Evolutionary conservation across 1,284 basidiomycete species (phyloP), one percentile per base, ranked within the genome.

Genomic region (Moniliophthora roreri): DNA sequence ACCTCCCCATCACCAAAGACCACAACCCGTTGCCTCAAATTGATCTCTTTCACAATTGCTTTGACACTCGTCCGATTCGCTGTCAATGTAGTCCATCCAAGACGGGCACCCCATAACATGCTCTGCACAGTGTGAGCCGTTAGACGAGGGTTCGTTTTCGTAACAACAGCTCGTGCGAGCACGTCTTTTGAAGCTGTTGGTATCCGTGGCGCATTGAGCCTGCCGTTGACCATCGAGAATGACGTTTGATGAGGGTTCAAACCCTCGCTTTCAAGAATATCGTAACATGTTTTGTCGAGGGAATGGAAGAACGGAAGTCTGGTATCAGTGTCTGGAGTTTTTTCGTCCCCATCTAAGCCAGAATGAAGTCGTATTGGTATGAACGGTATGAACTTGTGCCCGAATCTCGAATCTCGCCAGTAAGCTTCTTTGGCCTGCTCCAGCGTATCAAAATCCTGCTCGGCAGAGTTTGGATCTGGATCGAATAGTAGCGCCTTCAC

Each of bases 81-180:
- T 4, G 88, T 91, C 45, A 93, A 71, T 18, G 89, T 93, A 52
- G 91, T 93, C 86, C 89, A 87, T 1, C 87, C 84, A 28, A 81
- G 73, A 37, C 69, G 71, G 0, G 87, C 83, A 21, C 90, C 91
- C 66, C 80, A 80, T 9, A 86, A 72, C 70, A 90, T 72, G 58
- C 85, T 87, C 51, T 82, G 76, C 13, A 87, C 80, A 0, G 87
- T 91, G 61, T 90, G 88, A 8, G 76, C 79, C 0, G 86, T 88
- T 40, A 88, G 70, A 18, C 77, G 74, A 3, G 80, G 74, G 60
- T 84, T 85, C 32, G 75, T 74, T 52, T 76, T 80, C 36, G 76
- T 81, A 28, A 82, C 78, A 18, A 70, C 69, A 10, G 84, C 79
- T 16, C 80, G 72, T 63, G 77, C 24, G 15, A 46, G 10, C n/a